Evolutionary conservation across 345 rosid genomes (phyloP), one percentile per base, ranked within the genome.

Genomic region (Clarkia xantiana): DNA sequence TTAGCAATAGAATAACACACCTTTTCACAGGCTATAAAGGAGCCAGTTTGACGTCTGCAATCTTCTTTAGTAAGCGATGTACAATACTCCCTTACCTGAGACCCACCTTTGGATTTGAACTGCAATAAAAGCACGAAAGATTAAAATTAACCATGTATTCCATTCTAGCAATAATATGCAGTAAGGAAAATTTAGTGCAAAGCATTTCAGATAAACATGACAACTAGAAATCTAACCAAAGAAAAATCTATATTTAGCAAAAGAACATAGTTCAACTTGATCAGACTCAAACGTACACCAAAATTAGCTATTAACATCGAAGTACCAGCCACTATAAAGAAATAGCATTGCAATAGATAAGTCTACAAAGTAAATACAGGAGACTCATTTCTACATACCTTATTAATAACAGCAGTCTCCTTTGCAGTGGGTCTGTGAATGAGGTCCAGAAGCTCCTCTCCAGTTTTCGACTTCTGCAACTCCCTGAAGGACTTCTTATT

Each of bases 21-120:
- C 93, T 91, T 91, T 74, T 71, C 94, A 65, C 98, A 91, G 10
- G 96, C 90, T 17, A 82, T 58, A 65, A 73, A 84, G 29, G 90
- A 76, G 53, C 87, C 85, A 49, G 74, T 73, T 67, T 86, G 94
- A 42, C 76, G 86, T 58, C 94, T 71, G 66, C 96, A 91, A 61
- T 91, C 98, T 70, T 86, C 98, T 69, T 91, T 86, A 12, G 98
- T 91, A 36, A 91, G 72, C 29, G 93, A 77, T 13, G 91, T 76
- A 64, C 96, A 86, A 59, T 86, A 91, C 65, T 86, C 89, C 82
- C 80, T 91, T 53, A 91, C 76, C 67, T 84, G 96, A 25, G 96
- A 84, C 47, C 98, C 98, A 45, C 96, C 98, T 86, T 86, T 86
- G 55, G 94, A 81, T 76, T 84, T 91, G 67, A 91, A 91, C 96